Percentiles rank a stretch among this genome's conserved stretches.
Conservation (phyloP, 2,329 filamentous ascomycete species). For the Aureobasidium lini region DNA sequence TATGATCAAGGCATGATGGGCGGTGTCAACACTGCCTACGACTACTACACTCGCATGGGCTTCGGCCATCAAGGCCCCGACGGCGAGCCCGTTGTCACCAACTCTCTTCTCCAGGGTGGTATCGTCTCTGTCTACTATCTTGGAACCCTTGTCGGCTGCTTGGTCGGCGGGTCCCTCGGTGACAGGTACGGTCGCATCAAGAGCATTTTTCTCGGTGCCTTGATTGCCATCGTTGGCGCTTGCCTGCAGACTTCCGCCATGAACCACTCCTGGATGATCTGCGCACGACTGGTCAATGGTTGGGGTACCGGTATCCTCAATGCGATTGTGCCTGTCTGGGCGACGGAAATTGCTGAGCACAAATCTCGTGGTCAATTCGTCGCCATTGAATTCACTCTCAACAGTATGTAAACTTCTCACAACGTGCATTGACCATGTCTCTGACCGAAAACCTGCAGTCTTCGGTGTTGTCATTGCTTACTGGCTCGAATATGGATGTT, state of each 20-base stretch:
- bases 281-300: slow-evolving; percentile 46
- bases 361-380: slow-evolving; percentile 53
- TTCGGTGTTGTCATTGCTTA: slow-evolving; percentile 19
- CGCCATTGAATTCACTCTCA: slow-evolving; percentile 64
- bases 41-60: slow-evolving; percentile 23
- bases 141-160: slow-evolving; percentile 43
- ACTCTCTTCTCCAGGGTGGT: slow-evolving; percentile 55
- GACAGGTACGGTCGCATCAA: slow-evolving; percentile 42
- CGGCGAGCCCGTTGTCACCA: slow-evolving; percentile 43
- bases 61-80: slow-evolving; percentile 46
- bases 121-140: slow-evolving; percentile 53
- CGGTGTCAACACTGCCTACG: slow-evolving; percentile 28
- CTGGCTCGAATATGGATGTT: slow-evolving; percentile 8
- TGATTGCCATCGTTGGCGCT: slow-evolving; percentile 44
- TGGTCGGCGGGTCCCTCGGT: slow-evolving; percentile 42
- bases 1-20: slow-evolving; percentile 31
- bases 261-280: slow-evolving; percentile 37
- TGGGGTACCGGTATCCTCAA: slow-evolving; percentile 46
- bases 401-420: slow-evolving; percentile 39
- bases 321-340: slow-evolving; percentile 46
- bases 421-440: slow-evolving; percentile 52
- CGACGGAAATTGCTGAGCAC: slow-evolving; percentile 39
- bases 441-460: slow-evolving; percentile 45
- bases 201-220: slow-evolving; percentile 41
- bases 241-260: slow-evolving; percentile 43